These are phyloP conservation scores for Lizanozyma gosingica DNA, from an alignment of 1,139 yeast species.

Conservation along the genomic window DNA sequence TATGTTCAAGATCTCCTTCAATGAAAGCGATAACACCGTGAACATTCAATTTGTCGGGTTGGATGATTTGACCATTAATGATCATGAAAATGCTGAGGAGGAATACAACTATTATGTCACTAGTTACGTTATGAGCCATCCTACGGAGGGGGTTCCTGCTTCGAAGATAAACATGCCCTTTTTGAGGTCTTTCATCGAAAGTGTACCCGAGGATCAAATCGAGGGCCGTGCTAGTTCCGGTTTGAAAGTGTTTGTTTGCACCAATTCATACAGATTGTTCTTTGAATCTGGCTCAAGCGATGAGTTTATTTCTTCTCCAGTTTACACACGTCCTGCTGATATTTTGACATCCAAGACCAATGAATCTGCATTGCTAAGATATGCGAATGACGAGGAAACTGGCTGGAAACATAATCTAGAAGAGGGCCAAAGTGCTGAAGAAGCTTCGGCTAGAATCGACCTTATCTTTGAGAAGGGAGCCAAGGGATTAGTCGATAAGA, in stretches of 20 bases:
- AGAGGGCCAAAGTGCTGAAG: constrained; percentile 12
- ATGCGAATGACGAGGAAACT: constrained; percentile 22
- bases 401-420: constrained; percentile 31
- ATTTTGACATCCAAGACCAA: constrained; percentile 16
- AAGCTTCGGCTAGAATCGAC: neutral
- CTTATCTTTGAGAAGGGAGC: neutral
- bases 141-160: constrained; percentile 96
- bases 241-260: constrained; percentile 73
- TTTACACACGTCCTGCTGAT: constrained; percentile 28
- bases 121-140: constrained; percentile 87
- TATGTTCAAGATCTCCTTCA: constrained; percentile 79
- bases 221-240: constrained; percentile 64
- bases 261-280: constrained; percentile 69
- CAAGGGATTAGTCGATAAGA: constrained; percentile 3
- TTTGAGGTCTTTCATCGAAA: constrained; percentile 51
- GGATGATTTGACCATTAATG: constrained; percentile 80
- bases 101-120: constrained; percentile 91
- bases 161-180: constrained; percentile 68
- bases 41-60: constrained; percentile 77
- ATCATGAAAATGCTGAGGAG: constrained; percentile 66
- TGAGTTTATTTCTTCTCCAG: constrained; percentile 56
- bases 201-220: constrained; percentile 43
- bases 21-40: constrained; percentile 44
- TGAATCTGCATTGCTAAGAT: constrained; percentile 13
- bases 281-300: constrained; percentile 81